phyloP scores from a whole-genome alignment of 257 asterid species.

The Capsicum baccatum region DNA sequence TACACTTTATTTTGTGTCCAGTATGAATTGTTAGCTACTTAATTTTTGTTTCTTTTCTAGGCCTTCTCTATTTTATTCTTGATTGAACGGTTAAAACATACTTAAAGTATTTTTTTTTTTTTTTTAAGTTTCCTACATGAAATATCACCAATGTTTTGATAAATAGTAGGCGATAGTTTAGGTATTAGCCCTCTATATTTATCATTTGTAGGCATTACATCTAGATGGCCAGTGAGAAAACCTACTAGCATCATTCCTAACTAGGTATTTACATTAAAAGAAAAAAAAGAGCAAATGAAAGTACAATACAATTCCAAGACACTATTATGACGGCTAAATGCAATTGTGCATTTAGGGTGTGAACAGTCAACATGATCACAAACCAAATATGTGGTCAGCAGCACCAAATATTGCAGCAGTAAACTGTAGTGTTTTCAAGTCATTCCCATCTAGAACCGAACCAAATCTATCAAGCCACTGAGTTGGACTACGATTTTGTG shows the following conservation, averaged over 20 bases:
- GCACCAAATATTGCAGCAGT: constrained; percentile 71
- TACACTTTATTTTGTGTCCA: too few relatives aligned
- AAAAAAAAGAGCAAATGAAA: background rate
- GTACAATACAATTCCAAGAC: background rate
- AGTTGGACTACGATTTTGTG: constrained; percentile 70
- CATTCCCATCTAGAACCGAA: constrained; percentile 75
- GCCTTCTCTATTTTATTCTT: too few relatives aligned
- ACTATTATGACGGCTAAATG: background rate
- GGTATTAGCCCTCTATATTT: background rate
- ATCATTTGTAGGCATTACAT: background rate
- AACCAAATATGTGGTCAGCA: constrained; percentile 65
- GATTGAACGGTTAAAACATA: too few relatives aligned
- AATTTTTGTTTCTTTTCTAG: too few relatives aligned
- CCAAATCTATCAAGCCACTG: constrained; percentile 97
- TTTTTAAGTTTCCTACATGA: too few relatives aligned
- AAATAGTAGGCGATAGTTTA: too few relatives aligned
- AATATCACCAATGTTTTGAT: too few relatives aligned
- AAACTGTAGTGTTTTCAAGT: constrained; percentile 82
- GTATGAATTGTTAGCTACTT: too few relatives aligned
- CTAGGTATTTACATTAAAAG: constrained; percentile 14
- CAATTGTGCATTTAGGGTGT: background rate
- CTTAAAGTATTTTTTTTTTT: too few relatives aligned
- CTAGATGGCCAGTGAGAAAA: background rate
- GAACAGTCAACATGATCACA: constrained; percentile 40
- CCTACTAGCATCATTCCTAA: background rate